Evolutionary conservation across 2,329 filamentous ascomycete genomes (phyloP).

Genomic region (Calonectria honghensis): DNA sequence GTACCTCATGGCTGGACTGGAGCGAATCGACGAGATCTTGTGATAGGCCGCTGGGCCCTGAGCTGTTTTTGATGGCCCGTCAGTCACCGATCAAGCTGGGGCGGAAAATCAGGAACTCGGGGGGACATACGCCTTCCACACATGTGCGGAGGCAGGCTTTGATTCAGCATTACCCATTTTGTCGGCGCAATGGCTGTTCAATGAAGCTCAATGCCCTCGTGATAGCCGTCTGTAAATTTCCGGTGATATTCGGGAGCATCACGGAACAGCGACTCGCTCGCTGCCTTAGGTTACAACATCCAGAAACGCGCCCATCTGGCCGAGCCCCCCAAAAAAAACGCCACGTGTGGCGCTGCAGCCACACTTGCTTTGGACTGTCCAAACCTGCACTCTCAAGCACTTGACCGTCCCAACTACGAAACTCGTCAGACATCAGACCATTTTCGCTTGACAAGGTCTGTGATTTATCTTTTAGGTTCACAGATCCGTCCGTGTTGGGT

Average conservation of each 20-base stretch:
- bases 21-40: conserved; percentile 88
- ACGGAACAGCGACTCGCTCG: conserved; percentile 53
- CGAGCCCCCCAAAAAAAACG: conserved; percentile 26
- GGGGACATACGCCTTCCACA: conserved; percentile 74
- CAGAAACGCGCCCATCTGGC: conserved; percentile 11
- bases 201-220: conserved; percentile 56
- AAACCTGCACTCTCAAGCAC: not conserved
- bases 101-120: conserved; percentile 9
- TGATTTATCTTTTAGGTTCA: conserved; percentile 23
- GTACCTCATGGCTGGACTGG: conserved; percentile 90
- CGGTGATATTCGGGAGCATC: conserved; percentile 60
- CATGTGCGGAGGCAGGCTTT: conserved; percentile 67
- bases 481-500: conserved; percentile 26
- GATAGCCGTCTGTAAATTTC: conserved; percentile 59
- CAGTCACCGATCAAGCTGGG: conserved; percentile 43
- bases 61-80: conserved; percentile 58
- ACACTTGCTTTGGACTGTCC: not conserved
- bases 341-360: conserved; percentile 47
- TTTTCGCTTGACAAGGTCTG: conserved; percentile 31
- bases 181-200: conserved; percentile 62
- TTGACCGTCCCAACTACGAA: not conserved
- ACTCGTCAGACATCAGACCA: conserved; percentile 29
- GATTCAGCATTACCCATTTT: conserved; percentile 76
- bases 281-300: conserved; percentile 58
- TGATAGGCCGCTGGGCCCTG: conserved; percentile 77